Percentiles rank a stretch among this genome's conserved stretches.
Evolutionary conservation across 768 basidiomycete genomes (phyloP).

Genomic region (Amanita muscaria): DNA sequence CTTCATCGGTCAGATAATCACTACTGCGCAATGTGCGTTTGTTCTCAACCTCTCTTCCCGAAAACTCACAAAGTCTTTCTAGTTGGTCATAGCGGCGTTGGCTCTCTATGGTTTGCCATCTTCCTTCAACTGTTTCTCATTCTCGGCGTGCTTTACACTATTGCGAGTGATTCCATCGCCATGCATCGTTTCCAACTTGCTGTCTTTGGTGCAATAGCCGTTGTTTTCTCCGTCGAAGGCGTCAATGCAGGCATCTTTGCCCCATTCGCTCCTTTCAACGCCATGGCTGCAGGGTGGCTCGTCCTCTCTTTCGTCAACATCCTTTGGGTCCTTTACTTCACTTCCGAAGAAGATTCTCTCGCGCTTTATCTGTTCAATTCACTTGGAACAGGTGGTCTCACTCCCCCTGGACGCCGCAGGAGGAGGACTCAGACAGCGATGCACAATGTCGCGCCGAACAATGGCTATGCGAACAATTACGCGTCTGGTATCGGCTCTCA

Average conservation of each 20-base stretch:
- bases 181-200: slow-evolving; percentile 90
- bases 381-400: slow-evolving; percentile 79
- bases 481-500: slow-evolving; percentile 59
- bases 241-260: slow-evolving; percentile 62
- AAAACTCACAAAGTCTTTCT: slow-evolving; percentile 5
- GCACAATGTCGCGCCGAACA: slow-evolving; percentile 53
- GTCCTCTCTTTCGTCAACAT: slow-evolving; percentile 87
- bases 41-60: background rate
- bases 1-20: slow-evolving; percentile 67
- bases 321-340: slow-evolving; percentile 95
- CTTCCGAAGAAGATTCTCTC: slow-evolving; percentile 90
- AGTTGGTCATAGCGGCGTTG: slow-evolving; percentile 42
- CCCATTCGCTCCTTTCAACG: slow-evolving; percentile 43
- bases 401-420: slow-evolving; percentile 72
- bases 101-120: slow-evolving; percentile 77
- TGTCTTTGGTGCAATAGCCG: slow-evolving; percentile 75
- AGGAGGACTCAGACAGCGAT: slow-evolving; percentile 53
- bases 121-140: slow-evolving; percentile 70
- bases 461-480: slow-evolving; percentile 58
- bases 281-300: slow-evolving; percentile 92
- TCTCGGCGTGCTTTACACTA: slow-evolving; percentile 60
- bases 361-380: slow-evolving; percentile 78
- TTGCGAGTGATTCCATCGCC: slow-evolving; percentile 86
- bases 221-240: slow-evolving; percentile 79
- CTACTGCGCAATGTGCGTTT: slow-evolving; percentile 42